Conservation (phyloP, 441 rosid species). For the Pelargonium citronellum region DNA sequence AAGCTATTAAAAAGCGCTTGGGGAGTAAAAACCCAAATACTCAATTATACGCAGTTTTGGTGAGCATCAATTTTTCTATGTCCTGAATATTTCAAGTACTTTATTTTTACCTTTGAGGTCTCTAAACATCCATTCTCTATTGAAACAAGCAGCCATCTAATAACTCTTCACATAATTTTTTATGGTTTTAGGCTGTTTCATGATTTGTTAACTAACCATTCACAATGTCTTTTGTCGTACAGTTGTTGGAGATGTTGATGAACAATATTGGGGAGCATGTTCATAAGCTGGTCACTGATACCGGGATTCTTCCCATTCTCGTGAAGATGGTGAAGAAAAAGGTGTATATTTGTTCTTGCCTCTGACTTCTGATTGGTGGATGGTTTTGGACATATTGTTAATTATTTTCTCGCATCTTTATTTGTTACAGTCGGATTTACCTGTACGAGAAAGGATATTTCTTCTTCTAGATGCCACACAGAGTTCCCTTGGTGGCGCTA, state of each 20-base stretch:
- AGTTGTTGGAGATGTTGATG: conserved; percentile 97
- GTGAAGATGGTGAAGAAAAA: conserved; percentile 96
- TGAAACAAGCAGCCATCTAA: no score
- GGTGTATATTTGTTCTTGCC: conserved; percentile 40
- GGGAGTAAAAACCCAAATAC: conserved; percentile 63
- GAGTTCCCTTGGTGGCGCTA: conserved; percentile 85
- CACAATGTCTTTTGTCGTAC: conserved; percentile 23
- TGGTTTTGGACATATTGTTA: not conserved
- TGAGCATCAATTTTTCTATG: conserved; percentile 27
- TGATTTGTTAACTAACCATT: conserved; percentile 8
- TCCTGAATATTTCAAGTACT: no score
- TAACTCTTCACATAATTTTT: not conserved
- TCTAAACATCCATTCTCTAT: no score
- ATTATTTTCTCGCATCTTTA: conserved; percentile 11
- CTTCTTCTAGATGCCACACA: conserved; percentile 97
- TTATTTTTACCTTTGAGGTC: no score
- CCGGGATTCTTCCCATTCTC: conserved; percentile 67
- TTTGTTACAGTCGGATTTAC: conserved; percentile 65
- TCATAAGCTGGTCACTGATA: conserved; percentile 73
- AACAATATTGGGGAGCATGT: conserved; percentile 79
- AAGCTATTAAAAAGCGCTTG: conserved; percentile 81
- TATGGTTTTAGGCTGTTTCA: conserved; percentile 8
- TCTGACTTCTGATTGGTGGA: conserved; percentile 1
- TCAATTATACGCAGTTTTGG: conserved; percentile 83
- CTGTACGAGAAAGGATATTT: conserved; percentile 86